Evolutionary conservation across 108 stramenopile genomes (phyloP), one percentile per base, ranked within the genome.

Genomic region (Skeletonema tropicum): DNA sequence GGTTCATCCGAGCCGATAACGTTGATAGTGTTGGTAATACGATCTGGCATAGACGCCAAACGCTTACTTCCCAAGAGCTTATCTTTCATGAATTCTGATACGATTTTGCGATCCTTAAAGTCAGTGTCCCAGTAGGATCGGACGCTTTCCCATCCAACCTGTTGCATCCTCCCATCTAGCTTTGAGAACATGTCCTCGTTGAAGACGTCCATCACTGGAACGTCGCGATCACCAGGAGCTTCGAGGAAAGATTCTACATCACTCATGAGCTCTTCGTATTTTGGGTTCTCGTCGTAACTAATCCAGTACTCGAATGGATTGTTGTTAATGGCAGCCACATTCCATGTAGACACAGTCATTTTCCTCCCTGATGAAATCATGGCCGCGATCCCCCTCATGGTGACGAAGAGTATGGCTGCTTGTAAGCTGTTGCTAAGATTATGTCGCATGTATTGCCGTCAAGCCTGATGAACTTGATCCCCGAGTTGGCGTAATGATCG

Each of bases 221-320:
- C 81, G 78, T 94, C 93, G 26, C 85, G 69, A 13, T 90, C 89
- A n/a, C 86, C 89, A 8, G 95, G 92, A 23, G 66, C 68, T 59
- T 88, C 74, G 23, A 95, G 68, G 72, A 92, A 95, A 21, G 74
- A 58, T 79, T 90, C 89, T 42, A 92, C 80, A 39, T 87, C 80
- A 31, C 69, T 57, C 94, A 95, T 95, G 60, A 92, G 66, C 25
- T 78, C 25, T 33, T 72, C 85, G 4, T 75, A 80, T 1, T 1
- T 2, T 29, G 81, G 91, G 83, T 59, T 29, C 2, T 81, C 85
- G 26, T 86, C 60, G 72, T 86, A 84, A 55, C 91, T 91, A 38
- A 95, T 91, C 94, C 94, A 95, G 62, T 95, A 95, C 73, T 95
- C 94, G 68, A 95, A 95, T 8, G 94, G 94, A 73, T 95, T 95